These are phyloP conservation scores for Amylostereum chailletii DNA, from an alignment of 1,284 basidiomycete species.

Conservation along the genomic window DNA sequence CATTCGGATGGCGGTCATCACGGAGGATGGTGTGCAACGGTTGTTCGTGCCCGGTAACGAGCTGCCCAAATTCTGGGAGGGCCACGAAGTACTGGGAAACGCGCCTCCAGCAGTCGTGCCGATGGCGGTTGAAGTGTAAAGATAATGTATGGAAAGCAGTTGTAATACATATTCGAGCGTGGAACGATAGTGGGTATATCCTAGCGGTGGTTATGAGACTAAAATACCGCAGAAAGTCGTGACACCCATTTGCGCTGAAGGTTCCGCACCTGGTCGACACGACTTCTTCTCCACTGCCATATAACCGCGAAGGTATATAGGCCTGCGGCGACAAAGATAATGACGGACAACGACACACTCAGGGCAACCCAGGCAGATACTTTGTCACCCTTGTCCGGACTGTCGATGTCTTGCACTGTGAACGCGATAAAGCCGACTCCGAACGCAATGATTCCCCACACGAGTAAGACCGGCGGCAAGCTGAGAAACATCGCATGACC, in stretches of 20 bases:
- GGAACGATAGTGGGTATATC: neutral
- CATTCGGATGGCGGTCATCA: slow-evolving; percentile 96
- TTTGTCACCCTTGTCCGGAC: slow-evolving; percentile 13
- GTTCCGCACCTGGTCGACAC: slow-evolving; percentile 1
- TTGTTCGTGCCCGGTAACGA: slow-evolving; percentile 93
- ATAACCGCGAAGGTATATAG: slow-evolving; percentile 40
- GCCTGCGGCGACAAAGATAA: slow-evolving; percentile 25
- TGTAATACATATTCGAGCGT: slow-evolving; percentile 1
- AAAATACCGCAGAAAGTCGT: neutral
- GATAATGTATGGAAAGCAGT: neutral
- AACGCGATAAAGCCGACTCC: slow-evolving; percentile 35
- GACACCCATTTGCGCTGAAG: neutral
- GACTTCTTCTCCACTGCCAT: slow-evolving; percentile 28
- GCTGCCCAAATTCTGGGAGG: slow-evolving; percentile 82
- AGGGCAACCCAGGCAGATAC: slow-evolving; percentile 31
- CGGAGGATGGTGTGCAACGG: slow-evolving; percentile 84
- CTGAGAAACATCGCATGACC: slow-evolving; percentile 45
- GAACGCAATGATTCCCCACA: slow-evolving; percentile 46
- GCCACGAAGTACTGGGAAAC: slow-evolving; percentile 55
- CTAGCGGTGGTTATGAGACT: too few species aligned
- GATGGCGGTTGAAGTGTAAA: slow-evolving; percentile 54
- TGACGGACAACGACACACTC: slow-evolving; percentile 28
- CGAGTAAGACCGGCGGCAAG: slow-evolving; percentile 42
- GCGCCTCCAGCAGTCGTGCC: slow-evolving; percentile 32
- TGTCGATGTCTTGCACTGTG: slow-evolving; percentile 26